phyloP scores from a whole-genome alignment of 1,139 yeast species.

The Pneumocystis jirovecii region DNA sequence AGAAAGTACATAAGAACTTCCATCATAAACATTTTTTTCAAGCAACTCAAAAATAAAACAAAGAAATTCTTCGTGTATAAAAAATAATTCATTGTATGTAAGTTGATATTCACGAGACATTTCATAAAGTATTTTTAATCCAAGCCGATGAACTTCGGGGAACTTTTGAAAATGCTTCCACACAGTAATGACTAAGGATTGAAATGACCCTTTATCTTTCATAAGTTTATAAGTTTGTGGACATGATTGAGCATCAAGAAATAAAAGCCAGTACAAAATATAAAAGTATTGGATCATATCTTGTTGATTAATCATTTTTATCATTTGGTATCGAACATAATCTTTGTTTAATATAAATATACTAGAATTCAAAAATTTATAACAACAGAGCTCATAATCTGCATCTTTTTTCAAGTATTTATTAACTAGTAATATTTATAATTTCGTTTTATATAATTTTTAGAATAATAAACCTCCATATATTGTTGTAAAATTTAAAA shows the following conservation, averaged over 20 bases:
- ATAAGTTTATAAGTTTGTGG: slow-evolving; percentile 31
- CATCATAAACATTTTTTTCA: slow-evolving; percentile 34
- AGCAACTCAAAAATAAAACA: slow-evolving; percentile 39
- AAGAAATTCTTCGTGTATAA: slow-evolving; percentile 19
- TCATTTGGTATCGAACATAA: slow-evolving; percentile 21
- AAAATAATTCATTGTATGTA: slow-evolving; percentile 28
- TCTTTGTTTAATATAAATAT: slow-evolving; percentile 21
- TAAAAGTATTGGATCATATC: slow-evolving; percentile 7
- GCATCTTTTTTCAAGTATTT: slow-evolving; percentile 21
- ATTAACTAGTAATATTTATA: slow-evolving; percentile 10
- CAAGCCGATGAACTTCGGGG: slow-evolving; percentile 26
- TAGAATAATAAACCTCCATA: slow-evolving; percentile 17
- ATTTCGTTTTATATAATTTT: neutral
- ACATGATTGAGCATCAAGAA: slow-evolving; percentile 34
- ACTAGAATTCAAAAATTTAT: slow-evolving; percentile 20
- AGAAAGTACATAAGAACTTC: slow-evolving; percentile 51
- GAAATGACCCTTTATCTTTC: slow-evolving; percentile 38
- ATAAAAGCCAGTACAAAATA: slow-evolving; percentile 21
- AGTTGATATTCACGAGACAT: slow-evolving; percentile 38
- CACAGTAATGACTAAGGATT: slow-evolving; percentile 29
- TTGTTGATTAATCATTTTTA: slow-evolving; percentile 12
- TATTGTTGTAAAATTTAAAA: slow-evolving; percentile 20
- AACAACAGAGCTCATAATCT: slow-evolving; percentile 22
- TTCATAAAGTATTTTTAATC: slow-evolving; percentile 39
- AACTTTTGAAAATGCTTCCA: slow-evolving; percentile 22